Evolutionary conservation across 768 basidiomycete genomes (phyloP).

Genomic region (Tylopilus rubrobrunneus): DNA sequence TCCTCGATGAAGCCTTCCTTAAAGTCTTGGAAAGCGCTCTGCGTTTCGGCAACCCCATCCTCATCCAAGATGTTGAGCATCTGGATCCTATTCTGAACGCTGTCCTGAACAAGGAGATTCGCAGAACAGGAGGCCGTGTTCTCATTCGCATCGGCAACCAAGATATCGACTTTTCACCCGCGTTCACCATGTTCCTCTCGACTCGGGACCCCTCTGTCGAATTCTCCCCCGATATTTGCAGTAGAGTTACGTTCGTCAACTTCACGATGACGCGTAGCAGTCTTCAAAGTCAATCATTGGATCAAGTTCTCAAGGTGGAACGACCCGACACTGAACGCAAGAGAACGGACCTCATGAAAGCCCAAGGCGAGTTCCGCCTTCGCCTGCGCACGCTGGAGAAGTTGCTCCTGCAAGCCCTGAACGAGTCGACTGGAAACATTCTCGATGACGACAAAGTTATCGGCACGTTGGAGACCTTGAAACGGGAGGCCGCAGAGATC

Average conservation of each 20-base stretch:
- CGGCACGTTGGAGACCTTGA: constrained; percentile 90
- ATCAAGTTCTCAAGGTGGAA: constrained; percentile 95
- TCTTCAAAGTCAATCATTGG: constrained; percentile 95
- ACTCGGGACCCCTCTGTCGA: constrained; percentile 97
- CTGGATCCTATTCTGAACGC: constrained; percentile 97
- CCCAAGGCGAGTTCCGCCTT: constrained; percentile 96
- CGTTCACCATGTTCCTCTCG: constrained; percentile 99
- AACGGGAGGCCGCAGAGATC: constrained; percentile 94
- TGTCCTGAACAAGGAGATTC: constrained; percentile 94
- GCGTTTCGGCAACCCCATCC: constrained; percentile 94
- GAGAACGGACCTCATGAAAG: constrained; percentile 94
- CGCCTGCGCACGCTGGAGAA: constrained; percentile 91
- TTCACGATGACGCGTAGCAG: constrained; percentile 99
- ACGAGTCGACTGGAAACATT: constrained; percentile 95
- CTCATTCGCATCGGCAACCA: constrained; percentile 95
- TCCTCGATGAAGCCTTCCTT: constrained; percentile 97
- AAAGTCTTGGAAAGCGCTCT: constrained; percentile 98
- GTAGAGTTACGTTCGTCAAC: constrained; percentile 93
- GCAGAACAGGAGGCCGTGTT: constrained; percentile 94
- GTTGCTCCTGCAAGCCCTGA: constrained; percentile 87
- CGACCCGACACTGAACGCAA: constrained; percentile 95
- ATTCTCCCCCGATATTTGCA: constrained; percentile 98
- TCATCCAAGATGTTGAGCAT: constrained; percentile 97
- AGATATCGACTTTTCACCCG: constrained; percentile 98
- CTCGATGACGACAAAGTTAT: constrained; percentile 99